Evolutionary conservation across 257 asterid genomes (phyloP), one percentile per base, ranked within the genome.

Genomic region (Penstemon newberryi): DNA sequence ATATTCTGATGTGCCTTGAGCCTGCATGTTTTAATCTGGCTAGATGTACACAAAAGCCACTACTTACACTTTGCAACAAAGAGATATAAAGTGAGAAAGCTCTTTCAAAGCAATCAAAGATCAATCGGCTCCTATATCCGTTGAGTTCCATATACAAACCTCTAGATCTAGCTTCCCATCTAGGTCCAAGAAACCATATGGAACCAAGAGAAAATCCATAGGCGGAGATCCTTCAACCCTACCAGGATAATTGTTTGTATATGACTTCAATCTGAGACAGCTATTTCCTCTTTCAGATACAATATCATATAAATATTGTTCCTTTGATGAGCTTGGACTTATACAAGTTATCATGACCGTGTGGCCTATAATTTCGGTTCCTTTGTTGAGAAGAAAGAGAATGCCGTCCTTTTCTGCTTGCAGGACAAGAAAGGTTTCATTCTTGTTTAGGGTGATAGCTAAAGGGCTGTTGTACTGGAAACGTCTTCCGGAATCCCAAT

Each of bases 401-500:
- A 76, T 60, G 2, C 96, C 96, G 3, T 94, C 96, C 56, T 94
- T 82, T 76, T 89, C 97, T 6, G 95, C 86, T 77, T 87, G 97
- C 38, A 94, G 80, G 60, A 89, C 91, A n/a, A 90, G 90, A 74
- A 79, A 87, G 3, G 80, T 66, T 56, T 89, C 97, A 3, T 94
- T 82, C 85, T 87, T 88, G 79, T 77, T 79, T 71, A 94, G 60
- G 56, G 90, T 85, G 41, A 94, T 74, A 2, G 76, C 82, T 59
- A 89, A 70, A 69, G 96, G 96, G 76, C 83, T 67, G 75, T 87
- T 84, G 46, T 94, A 94, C 81, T 84, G 91, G 56, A 94, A 91
- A 19, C 92, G 89, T 69, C 93, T 74, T 47, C 96, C 99, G 0
- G 95, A 80, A 71, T 91, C 95, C 95, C 95, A 86, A 71, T 90